Conservation (phyloP, 495 filamentous ascomycete genomes). For the Clohesyomyces aquaticus region DNA sequence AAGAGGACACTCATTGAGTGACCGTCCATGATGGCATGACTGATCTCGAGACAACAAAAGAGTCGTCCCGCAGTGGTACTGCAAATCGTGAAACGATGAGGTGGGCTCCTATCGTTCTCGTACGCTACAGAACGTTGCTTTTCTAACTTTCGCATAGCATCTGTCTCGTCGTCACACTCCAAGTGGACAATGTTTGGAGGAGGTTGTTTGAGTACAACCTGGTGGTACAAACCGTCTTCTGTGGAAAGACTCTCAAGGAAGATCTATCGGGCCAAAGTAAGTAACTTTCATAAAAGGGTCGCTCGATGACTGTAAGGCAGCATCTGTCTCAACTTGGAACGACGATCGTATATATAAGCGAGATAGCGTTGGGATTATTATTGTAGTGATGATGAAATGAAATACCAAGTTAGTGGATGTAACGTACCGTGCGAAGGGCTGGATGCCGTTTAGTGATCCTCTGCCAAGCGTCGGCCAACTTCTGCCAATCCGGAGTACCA, state of each 20-base stretch:
- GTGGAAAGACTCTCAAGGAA: conserved; percentile 55
- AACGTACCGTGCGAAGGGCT: conserved; percentile 57
- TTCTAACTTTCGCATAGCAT: conserved; percentile 18
- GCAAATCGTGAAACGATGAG: conserved; percentile 37
- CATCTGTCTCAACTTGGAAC: too few relatives aligned
- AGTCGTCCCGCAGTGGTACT: conserved; percentile 19
- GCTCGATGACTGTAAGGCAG: too few relatives aligned
- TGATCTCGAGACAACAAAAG: conserved; percentile 38
- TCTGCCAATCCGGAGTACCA: conserved; percentile 37
- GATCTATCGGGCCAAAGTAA: too few relatives aligned
- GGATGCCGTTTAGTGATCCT: conserved; percentile 55
- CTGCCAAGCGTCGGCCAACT: conserved; percentile 54
- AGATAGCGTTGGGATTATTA: too few relatives aligned
- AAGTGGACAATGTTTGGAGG: conserved; percentile 21
- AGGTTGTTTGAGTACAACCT: conserved; percentile 54
- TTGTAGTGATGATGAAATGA: too few relatives aligned
- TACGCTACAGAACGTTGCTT: conserved; percentile 24
- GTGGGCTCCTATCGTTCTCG: conserved; percentile 32
- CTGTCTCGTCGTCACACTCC: conserved; percentile 21
- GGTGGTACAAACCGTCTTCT: conserved; percentile 52
- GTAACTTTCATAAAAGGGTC: too few relatives aligned
- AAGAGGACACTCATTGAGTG: conserved; percentile 35
- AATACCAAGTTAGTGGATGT: too few relatives aligned
- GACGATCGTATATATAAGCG: too few relatives aligned
- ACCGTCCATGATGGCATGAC: conserved; percentile 40